Conservation (phyloP, 2,329 filamentous ascomycete species). For the Pseudogymnoascus sp. region DNA sequence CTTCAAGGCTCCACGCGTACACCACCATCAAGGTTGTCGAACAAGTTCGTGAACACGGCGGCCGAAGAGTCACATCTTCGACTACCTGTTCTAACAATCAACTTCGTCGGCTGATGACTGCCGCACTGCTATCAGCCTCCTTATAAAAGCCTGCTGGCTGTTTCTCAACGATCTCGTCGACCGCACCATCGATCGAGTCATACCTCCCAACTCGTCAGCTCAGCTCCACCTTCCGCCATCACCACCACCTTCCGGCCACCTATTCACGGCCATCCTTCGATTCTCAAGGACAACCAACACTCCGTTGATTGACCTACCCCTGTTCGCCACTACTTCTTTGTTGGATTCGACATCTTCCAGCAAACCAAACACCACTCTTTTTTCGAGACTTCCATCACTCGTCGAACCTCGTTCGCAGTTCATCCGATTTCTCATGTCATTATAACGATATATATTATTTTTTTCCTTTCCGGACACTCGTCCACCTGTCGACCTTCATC, state of each 20-base stretch:
- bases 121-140: slow-evolving; percentile 26
- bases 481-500: slow-evolving; percentile 20
- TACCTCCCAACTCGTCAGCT: background rate
- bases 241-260: background rate
- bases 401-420: slow-evolving; percentile 10
- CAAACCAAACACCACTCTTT: slow-evolving; percentile 11
- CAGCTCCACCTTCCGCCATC: background rate
- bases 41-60: slow-evolving; percentile 23
- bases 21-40: slow-evolving; percentile 8
- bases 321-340: slow-evolving; percentile 21
- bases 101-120: slow-evolving; percentile 35
- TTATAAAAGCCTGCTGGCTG: slow-evolving; percentile 24
- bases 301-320: slow-evolving; percentile 20
- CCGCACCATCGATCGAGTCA: slow-evolving; percentile 16
- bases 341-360: slow-evolving; percentile 22
- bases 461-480: slow-evolving; percentile 27
- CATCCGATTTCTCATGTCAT: slow-evolving; percentile 27
- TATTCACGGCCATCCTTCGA: slow-evolving; percentile 15
- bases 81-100: slow-evolving; percentile 36
- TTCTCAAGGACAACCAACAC: slow-evolving; percentile 16
- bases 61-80: slow-evolving; percentile 44
- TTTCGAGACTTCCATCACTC: slow-evolving; percentile 6
- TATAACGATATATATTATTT: slow-evolving; percentile 28
- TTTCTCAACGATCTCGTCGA: slow-evolving; percentile 6
- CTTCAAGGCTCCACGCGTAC: slow-evolving; percentile 2